Conservation (phyloP, 2,329 filamentous ascomycete genomes). For the Davidsoniella australis region DNA sequence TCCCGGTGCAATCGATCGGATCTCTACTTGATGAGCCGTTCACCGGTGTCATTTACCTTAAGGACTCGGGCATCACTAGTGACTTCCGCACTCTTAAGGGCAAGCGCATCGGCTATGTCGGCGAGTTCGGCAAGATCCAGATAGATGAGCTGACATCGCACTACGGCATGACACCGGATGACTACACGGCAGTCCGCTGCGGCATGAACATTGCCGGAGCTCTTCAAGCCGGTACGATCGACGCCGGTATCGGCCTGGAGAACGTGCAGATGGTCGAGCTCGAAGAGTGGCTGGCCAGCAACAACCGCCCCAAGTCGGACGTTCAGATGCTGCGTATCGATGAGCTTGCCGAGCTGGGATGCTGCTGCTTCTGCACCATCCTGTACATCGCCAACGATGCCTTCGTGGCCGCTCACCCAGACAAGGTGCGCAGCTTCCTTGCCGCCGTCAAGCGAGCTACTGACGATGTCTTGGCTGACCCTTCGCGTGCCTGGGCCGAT, state of each 20-base stretch:
- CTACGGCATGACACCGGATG: constrained; percentile 54
- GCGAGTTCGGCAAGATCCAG: constrained; percentile 70
- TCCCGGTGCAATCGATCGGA: constrained; percentile 55
- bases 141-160: constrained; percentile 66
- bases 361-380: constrained; percentile 72
- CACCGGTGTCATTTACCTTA: constrained; percentile 63
- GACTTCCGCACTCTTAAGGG: constrained; percentile 61
- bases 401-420: constrained; percentile 49
- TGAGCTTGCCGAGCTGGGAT: constrained; percentile 60
- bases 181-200: constrained; percentile 63
- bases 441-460: constrained; percentile 58
- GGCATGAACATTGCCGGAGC: constrained; percentile 70
- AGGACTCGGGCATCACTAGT: constrained; percentile 53
- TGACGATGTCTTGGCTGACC: constrained; percentile 49
- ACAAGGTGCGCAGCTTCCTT: constrained; percentile 50
- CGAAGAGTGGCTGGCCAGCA: constrained; percentile 52
- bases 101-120: constrained; percentile 64
- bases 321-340: constrained; percentile 72
- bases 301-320: constrained; percentile 45
- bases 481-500: constrained; percentile 45
- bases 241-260: constrained; percentile 60
- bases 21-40: constrained; percentile 67
- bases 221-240: constrained; percentile 54
- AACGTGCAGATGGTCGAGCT: constrained; percentile 75
- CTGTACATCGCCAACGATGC: constrained; percentile 63